Conservation (phyloP, 768 basidiomycete species). For the Lactarius evosmus region DNA sequence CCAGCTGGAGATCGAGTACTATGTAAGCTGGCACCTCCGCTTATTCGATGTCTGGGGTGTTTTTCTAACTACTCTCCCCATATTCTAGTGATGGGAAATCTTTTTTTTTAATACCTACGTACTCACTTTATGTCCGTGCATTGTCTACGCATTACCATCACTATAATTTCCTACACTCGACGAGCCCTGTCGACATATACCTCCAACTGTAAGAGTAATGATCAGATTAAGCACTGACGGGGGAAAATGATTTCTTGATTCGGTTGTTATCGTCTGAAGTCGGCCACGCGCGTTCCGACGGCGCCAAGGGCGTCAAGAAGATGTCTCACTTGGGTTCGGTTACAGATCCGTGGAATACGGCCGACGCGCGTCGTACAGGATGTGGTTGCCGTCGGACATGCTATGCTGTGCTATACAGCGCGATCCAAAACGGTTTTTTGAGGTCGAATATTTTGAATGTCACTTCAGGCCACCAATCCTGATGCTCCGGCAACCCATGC, state of each 20-base stretch:
- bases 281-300: neutral
- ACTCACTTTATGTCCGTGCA: neutral
- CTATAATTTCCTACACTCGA: neutral
- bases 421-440: too few species aligned
- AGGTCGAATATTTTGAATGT: too few species aligned
- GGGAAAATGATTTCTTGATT: neutral
- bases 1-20: constrained; percentile 95
- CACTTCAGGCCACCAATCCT: too few species aligned
- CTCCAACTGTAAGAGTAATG: neutral
- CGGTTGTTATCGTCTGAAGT: neutral
- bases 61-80: constrained; percentile 17
- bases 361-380: neutral
- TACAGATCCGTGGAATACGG: neutral
- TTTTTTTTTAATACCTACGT: neutral
- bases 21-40: constrained; percentile 50
- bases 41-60: neutral
- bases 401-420: too few species aligned
- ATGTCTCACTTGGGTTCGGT: neutral
- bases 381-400: neutral
- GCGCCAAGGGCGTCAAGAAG: neutral
- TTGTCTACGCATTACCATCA: neutral
- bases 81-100: constrained; percentile 15
- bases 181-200: neutral
- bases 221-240: neutral
- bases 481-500: too few species aligned